Evolutionary conservation across 75 land plant species (phyloP).

Genomic region (Adiantum capillusveneris): DNA sequence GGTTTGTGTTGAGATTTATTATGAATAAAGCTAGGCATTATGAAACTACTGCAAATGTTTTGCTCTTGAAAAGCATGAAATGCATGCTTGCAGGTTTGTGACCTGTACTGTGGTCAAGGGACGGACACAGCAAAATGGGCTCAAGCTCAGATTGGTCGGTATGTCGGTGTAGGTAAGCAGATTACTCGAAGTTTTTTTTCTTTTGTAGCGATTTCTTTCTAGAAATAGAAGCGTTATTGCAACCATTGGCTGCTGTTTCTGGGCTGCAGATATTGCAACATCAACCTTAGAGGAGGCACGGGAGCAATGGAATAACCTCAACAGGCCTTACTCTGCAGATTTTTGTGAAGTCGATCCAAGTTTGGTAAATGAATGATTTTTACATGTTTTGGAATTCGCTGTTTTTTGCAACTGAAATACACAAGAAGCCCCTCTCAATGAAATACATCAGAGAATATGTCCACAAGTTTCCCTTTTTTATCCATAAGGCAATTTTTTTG

Average conservation of each 20-base stretch:
- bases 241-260: not conserved
- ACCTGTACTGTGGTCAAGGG: slow-evolving; percentile 45
- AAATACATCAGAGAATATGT: no score
- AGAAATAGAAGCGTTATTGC: not conserved
- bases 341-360: slow-evolving; percentile 80
- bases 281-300: slow-evolving; percentile 61
- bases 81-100: slow-evolving; percentile 36
- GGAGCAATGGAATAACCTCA: slow-evolving; percentile 72
- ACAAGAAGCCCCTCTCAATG: no score
- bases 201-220: not conserved
- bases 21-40: no score
- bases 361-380: slow-evolving; percentile 19
- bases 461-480: no score
- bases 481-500: no score
- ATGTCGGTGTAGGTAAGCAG: slow-evolving; percentile 38
- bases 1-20: no score
- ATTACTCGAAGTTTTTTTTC: not conserved
- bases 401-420: no score
- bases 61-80: no score
- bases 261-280: slow-evolving; percentile 44
- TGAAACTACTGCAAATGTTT: no score
- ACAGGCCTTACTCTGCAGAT: slow-evolving; percentile 63
- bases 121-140: slow-evolving; percentile 40
- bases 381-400: no score
- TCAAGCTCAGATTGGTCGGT: slow-evolving; percentile 36